Conservation (phyloP, 2,329 filamentous ascomycete species). For the Pseudogymnoascus sp. region DNA sequence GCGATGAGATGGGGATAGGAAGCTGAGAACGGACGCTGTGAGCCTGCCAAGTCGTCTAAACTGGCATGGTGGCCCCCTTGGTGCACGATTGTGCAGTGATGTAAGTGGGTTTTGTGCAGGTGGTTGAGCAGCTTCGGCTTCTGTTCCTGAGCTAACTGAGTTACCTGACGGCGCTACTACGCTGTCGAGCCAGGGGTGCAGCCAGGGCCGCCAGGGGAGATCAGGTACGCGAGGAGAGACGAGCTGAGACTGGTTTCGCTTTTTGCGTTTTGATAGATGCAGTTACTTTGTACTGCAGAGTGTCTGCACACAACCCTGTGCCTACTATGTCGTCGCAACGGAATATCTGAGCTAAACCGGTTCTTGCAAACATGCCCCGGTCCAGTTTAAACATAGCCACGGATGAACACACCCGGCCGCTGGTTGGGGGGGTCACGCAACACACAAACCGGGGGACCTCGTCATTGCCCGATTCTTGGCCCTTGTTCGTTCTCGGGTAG, state of each 20-base stretch:
- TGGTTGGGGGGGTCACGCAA: slow-evolving; percentile 1
- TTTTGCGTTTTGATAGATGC: background rate
- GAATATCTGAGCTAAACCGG: background rate
- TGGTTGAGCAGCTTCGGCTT: slow-evolving; percentile 4
- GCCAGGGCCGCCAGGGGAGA: background rate
- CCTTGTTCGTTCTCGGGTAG: slow-evolving; percentile 1
- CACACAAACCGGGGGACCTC: background rate
- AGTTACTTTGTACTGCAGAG: background rate
- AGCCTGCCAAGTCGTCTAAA: background rate
- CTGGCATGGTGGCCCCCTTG: background rate
- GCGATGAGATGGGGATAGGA: slow-evolving; percentile 5
- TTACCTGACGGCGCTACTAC: background rate
- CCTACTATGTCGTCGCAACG: background rate
- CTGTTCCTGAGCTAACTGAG: slow-evolving; percentile 8
- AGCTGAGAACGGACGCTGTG: slow-evolving; percentile 1
- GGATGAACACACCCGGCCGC: background rate
- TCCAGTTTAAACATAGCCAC: slow-evolving; percentile 8
- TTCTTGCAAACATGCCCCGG: background rate
- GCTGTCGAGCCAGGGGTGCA: slow-evolving; percentile 2
- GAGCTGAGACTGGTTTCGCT: slow-evolving; percentile 6
- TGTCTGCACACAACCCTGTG: background rate
- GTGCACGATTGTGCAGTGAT: background rate
- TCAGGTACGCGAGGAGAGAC: slow-evolving; percentile 6
- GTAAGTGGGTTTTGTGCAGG: background rate
- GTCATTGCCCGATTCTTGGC: background rate